Base-by-base conservation (phyloP, 176 grass and related monocot species). In the Rhynchospora pubera region DNA sequence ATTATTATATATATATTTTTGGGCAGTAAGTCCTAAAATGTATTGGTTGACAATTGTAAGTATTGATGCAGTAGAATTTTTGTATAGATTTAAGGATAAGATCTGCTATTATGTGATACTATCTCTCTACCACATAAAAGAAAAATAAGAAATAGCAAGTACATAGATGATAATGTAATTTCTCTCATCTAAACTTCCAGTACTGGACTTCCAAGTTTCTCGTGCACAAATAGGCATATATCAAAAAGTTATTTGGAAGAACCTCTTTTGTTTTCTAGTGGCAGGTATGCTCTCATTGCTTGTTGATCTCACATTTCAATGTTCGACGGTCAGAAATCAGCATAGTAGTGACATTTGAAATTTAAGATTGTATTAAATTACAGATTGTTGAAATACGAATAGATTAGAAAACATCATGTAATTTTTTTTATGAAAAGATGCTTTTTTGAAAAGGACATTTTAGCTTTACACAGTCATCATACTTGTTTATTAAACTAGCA, bases 341-440 rank as follows among this genome's bases (percentile, higher is more conserved):
- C 48, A 18, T 77, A 28, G 14, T 32, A 30, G 72, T 77, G 72
- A 32, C 72, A 32, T 56, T 18, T 77, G 50, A 56, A 56, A 56
- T 77, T 24, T 28, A 18, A 77, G 50, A 32, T n/a, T n/a, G n/a
- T n/a, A n/a, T n/a, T n/a, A n/a, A n/a, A n/a, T n/a, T n/a, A n/a
- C n/a, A n/a, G n/a, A n/a, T 8, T 76, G 47, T 76, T 77, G 72
- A 15, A 77, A 77, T 56, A 77, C 28, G 50, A 76, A 52, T 55
- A 30, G 72, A 55, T 22, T 30, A 22, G 50, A 56, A 77, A 56
- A 15, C 6, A 12, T 77, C 72, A 32, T 77, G 50, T 32, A 56
- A 28, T 24, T 48, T 13, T 51, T 23, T 70, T 39, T 42, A 72
- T 72, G 19, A 23, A 72, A 72, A 72, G 43, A 50, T 72, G 47